phyloP scores from a whole-genome alignment of 2,329 filamentous ascomycete genomes.

The Arachnomyces sp. region DNA sequence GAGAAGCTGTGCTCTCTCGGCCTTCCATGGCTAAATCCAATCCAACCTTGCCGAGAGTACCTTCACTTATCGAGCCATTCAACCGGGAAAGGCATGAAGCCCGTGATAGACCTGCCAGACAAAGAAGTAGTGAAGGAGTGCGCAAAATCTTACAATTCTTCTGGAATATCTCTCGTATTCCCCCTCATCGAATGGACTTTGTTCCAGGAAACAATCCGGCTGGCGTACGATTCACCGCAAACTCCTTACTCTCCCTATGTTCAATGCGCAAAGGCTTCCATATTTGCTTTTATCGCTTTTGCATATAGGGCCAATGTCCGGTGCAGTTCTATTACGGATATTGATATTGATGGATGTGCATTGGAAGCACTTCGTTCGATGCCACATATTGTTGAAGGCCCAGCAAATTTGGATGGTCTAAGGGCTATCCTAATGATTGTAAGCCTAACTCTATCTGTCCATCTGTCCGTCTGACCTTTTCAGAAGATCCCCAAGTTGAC shows the following conservation, averaged over 20 bases:
- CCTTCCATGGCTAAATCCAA: slow-evolving; percentile 30
- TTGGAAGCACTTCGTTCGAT: slow-evolving; percentile 38
- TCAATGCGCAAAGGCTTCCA: slow-evolving; percentile 38
- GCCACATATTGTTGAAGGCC: slow-evolving; percentile 36
- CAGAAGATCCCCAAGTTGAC: not conserved
- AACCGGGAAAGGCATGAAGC: slow-evolving; percentile 3
- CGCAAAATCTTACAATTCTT: slow-evolving; percentile 24
- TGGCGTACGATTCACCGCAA: slow-evolving; percentile 35
- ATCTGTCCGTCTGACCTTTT: not conserved
- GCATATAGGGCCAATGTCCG: slow-evolving; percentile 20
- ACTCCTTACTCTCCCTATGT: slow-evolving; percentile 15
- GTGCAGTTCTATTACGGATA: slow-evolving; percentile 5
- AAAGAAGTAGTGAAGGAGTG: slow-evolving; percentile 23
- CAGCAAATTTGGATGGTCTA: slow-evolving; percentile 35
- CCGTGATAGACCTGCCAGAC: slow-evolving; percentile 31
- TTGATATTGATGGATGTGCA: slow-evolving; percentile 38
- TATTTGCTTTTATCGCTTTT: slow-evolving; percentile 44
- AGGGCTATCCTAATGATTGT: slow-evolving; percentile 46
- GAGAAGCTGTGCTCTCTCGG: slow-evolving; percentile 21
- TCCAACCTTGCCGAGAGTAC: slow-evolving; percentile 16
- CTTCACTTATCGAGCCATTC: slow-evolving; percentile 15
- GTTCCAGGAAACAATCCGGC: slow-evolving; percentile 39
- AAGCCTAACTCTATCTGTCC: slow-evolving; percentile 16
- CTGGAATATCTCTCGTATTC: slow-evolving; percentile 39
- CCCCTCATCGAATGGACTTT: slow-evolving; percentile 43